A percentile compares a stretch with the other conserved stretches of the same genome.
Evolutionary conservation across 495 filamentous ascomycete genomes (phyloP).

Genomic region (Cladorrhinum samala): DNA sequence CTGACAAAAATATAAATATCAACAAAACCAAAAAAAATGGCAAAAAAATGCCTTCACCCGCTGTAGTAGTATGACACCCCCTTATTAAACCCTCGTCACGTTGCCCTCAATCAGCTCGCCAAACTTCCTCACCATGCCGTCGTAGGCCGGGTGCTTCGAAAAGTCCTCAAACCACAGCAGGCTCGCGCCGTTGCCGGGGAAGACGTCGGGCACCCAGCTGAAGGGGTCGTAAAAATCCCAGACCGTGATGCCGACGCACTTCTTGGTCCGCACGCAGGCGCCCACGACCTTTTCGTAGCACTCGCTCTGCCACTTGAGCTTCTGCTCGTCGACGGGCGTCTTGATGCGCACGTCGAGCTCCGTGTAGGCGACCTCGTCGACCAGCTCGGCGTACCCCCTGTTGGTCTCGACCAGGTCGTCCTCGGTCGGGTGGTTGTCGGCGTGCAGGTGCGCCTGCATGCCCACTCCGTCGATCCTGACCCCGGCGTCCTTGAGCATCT

Average conservation of each 20-base stretch:
- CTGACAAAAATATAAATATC: not conserved
- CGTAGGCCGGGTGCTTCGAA: conserved; percentile 51
- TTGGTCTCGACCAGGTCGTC: conserved; percentile 41
- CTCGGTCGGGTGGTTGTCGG: conserved; percentile 43
- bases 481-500: conserved; percentile 44
- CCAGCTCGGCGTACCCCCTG: conserved; percentile 39
- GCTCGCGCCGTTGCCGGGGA: conserved; percentile 48
- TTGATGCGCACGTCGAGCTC: conserved; percentile 56
- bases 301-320: conserved; percentile 49
- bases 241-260: conserved; percentile 62
- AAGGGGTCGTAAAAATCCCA: conserved; percentile 55
- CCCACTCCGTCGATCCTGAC: conserved; percentile 59
- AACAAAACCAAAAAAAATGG: not conserved
- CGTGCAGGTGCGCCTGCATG: conserved; percentile 54
- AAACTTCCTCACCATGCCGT: conserved; percentile 17
- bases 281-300: conserved; percentile 48
- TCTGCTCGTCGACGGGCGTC: conserved; percentile 39
- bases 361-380: conserved; percentile 55
- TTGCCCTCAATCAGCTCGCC: conserved; percentile 1
- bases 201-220: conserved; percentile 54
- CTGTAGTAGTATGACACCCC: no score
- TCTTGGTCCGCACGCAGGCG: conserved; percentile 52
- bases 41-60: no score
- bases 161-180: conserved; percentile 47
- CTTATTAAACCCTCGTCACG: not conserved